Conservation (phyloP, 1,284 basidiomycete genomes). For the Macrocybe sp. region DNA sequence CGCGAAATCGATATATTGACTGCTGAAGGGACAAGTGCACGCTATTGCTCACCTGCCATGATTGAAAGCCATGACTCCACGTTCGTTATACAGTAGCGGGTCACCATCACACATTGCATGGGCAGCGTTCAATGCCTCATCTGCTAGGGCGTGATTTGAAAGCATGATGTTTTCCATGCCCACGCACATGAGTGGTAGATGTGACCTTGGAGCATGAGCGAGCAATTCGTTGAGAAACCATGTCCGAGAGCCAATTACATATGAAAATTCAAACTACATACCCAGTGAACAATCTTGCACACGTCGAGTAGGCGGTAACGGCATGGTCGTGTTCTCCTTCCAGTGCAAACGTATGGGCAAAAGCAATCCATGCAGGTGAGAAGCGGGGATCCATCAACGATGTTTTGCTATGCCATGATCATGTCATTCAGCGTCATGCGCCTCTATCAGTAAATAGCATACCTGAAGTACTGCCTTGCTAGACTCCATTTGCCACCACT, state of each 20-base stretch:
- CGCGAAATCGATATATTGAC: slow-evolving; percentile 5
- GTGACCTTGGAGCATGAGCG: slow-evolving; percentile 52
- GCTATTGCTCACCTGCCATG: slow-evolving; percentile 64
- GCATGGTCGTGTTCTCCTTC: slow-evolving; percentile 99
- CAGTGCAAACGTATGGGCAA: slow-evolving; percentile 94
- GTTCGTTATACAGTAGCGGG: slow-evolving; percentile 88
- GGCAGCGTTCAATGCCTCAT: slow-evolving; percentile 84
- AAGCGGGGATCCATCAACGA: slow-evolving; percentile 96
- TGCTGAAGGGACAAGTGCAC: background rate
- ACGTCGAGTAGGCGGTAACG: slow-evolving; percentile 96
- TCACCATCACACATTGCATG: slow-evolving; percentile 79
- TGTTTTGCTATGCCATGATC: slow-evolving; percentile 65
- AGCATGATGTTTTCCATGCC: slow-evolving; percentile 98
- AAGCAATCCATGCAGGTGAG: slow-evolving; percentile 95
- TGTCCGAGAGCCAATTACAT: background rate
- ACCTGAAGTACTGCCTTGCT: slow-evolving; percentile 92
- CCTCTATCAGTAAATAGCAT: slow-evolving; percentile 12
- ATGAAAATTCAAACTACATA: slow-evolving; percentile 30
- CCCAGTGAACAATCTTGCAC: slow-evolving; percentile 92
- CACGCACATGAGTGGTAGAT: slow-evolving; percentile 92
- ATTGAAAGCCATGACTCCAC: slow-evolving; percentile 90
- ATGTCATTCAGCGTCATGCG: slow-evolving; percentile 3
- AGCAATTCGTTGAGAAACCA: no score
- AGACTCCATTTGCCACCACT: slow-evolving; percentile 82
- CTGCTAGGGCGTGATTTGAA: slow-evolving; percentile 78